Evolutionary conservation across 768 basidiomycete genomes (phyloP).

Genomic region (Pilatotrama ljubarskyi): DNA sequence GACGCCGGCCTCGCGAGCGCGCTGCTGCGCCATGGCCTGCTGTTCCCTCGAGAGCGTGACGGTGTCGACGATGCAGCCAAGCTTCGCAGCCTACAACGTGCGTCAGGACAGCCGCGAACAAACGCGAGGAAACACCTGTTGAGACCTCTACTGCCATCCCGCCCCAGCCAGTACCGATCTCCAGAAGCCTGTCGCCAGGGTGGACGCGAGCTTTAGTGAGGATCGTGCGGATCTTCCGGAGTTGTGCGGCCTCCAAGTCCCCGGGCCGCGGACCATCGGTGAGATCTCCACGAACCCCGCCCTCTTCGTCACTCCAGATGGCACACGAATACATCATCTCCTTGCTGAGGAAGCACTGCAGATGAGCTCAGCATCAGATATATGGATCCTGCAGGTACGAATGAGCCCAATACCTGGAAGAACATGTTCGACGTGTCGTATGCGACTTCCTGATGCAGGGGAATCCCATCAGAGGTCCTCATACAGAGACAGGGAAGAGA

Average conservation of each 20-base stretch:
- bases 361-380: background rate
- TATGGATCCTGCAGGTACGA: too few relatives aligned
- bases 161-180: slow-evolving; percentile 54
- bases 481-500: too few relatives aligned
- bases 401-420: slow-evolving; percentile 53
- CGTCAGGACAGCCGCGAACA: too few relatives aligned
- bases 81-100: slow-evolving; percentile 35
- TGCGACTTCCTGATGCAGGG: slow-evolving; percentile 42
- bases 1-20: slow-evolving; percentile 34
- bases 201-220: slow-evolving; percentile 43
- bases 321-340: slow-evolving; percentile 95
- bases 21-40: slow-evolving; percentile 38
- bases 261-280: slow-evolving; percentile 30
- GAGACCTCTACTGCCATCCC: slow-evolving; percentile 43
- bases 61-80: slow-evolving; percentile 45
- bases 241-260: slow-evolving; percentile 39
- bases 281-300: slow-evolving; percentile 71
- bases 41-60: slow-evolving; percentile 44
- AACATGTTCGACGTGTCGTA: slow-evolving; percentile 88
- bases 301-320: slow-evolving; percentile 72
- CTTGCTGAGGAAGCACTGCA: slow-evolving; percentile 66
- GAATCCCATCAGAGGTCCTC: background rate
- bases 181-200: slow-evolving; percentile 44
- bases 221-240: slow-evolving; percentile 43
- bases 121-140: too few relatives aligned